Conservation (phyloP, 805 yeast species). For the Phaffomyces opuntiae region DNA sequence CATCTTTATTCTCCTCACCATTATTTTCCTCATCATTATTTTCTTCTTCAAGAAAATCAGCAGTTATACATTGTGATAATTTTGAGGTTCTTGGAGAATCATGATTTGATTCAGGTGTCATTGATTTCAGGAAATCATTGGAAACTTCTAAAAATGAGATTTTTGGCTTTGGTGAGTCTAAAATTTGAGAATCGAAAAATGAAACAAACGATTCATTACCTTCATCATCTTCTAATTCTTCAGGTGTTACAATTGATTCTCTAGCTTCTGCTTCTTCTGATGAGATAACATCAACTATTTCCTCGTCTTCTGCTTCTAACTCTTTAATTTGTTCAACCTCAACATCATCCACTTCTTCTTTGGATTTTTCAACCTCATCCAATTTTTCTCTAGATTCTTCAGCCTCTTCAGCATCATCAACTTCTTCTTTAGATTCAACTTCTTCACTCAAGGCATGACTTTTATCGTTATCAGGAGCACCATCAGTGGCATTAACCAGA, state of each 20-base stretch:
- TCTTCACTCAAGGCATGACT: not conserved
- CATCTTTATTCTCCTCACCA: too few species aligned
- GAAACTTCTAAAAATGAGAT: constrained; percentile 14
- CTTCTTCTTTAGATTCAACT: not conserved
- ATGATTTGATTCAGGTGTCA: not conserved
- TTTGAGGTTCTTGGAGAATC: not conserved
- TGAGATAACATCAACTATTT: not conserved
- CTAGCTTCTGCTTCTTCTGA: not conserved
- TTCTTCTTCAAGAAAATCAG: not conserved
- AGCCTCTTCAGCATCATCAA: not conserved
- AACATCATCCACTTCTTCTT: not conserved
- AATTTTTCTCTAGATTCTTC: not conserved
- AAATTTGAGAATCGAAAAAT: constrained; percentile 8
- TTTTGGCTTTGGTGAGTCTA: not conserved
- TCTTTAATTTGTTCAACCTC: not conserved
- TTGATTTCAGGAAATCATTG: constrained; percentile 9
- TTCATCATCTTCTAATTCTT: not conserved
- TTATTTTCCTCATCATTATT: not conserved
- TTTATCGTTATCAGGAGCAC: not conserved
- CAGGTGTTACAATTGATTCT: not conserved
- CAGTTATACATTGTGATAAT: not conserved
- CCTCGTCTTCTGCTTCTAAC: not conserved
- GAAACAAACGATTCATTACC: constrained; percentile 14
- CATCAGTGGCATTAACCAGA: not conserved
- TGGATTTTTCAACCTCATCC: not conserved